Evolutionary conservation across 2,329 filamentous ascomycete genomes (phyloP).

Genomic region (Fusarium goolgardi): DNA sequence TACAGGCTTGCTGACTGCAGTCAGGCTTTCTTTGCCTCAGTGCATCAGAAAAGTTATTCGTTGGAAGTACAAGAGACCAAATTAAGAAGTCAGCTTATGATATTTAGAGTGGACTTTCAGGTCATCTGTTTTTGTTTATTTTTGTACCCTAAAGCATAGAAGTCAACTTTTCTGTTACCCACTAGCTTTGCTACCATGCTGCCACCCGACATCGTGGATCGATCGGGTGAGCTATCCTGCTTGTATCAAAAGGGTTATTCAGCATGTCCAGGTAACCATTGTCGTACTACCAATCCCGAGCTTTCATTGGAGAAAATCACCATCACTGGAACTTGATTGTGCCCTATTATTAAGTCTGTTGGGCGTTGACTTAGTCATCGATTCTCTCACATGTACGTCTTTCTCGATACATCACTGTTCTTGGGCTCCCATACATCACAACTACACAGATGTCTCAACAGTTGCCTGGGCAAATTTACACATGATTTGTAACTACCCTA

Average conservation of each 20-base stretch:
- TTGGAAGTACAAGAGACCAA: background rate
- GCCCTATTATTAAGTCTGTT: slow-evolving; percentile 1
- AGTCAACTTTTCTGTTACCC: background rate
- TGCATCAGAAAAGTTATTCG: background rate
- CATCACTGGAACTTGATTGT: background rate
- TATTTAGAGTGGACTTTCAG: background rate
- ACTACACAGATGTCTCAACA: slow-evolving; percentile 4
- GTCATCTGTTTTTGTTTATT: background rate
- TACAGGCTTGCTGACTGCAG: background rate
- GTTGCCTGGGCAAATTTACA: background rate
- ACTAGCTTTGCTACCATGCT: slow-evolving; percentile 13
- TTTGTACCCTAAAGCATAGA: background rate
- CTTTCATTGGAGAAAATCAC: slow-evolving; percentile 19
- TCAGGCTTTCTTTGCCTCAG: background rate
- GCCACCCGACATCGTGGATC: slow-evolving; percentile 13
- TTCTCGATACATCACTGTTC: background rate
- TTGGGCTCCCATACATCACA: background rate
- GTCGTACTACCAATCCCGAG: background rate
- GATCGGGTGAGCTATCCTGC: slow-evolving; percentile 17
- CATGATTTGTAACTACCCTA: slow-evolving; percentile 21
- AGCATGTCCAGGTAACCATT: slow-evolving; percentile 31
- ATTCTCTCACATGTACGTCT: background rate
- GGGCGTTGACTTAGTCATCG: background rate
- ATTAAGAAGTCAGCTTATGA: background rate
- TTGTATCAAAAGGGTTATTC: slow-evolving; percentile 30